A percentile compares a stretch with the other conserved stretches of the same genome.
Evolutionary conservation across 805 yeast genomes (phyloP).

Genomic region (Teunomyces gatunensis): DNA sequence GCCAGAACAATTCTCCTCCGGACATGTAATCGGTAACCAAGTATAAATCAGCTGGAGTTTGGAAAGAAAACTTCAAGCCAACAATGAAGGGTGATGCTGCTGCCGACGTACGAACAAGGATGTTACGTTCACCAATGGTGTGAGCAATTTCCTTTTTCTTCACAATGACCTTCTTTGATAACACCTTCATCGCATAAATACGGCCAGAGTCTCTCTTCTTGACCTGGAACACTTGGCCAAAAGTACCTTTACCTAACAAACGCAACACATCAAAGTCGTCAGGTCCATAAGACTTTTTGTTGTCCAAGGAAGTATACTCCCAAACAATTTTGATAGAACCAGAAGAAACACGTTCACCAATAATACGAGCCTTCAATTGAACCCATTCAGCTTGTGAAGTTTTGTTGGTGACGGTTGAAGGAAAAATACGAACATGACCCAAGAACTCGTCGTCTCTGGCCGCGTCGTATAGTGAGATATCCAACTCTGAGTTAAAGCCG

Average conservation of each 20-base stretch:
- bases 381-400: constrained; percentile 66
- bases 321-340: constrained; percentile 79
- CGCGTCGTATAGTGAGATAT: constrained; percentile 88
- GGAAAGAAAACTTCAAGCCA: constrained; percentile 93
- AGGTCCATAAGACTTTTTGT: constrained; percentile 84
- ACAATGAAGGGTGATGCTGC: constrained; percentile 92
- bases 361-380: constrained; percentile 65
- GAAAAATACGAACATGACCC: constrained; percentile 78
- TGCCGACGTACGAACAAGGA: constrained; percentile 86
- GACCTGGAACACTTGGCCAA: constrained; percentile 97
- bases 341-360: constrained; percentile 66
- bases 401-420: constrained; percentile 47
- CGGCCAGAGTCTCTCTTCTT: constrained; percentile 85
- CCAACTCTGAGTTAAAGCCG: constrained; percentile 78
- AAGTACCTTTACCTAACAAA: constrained; percentile 92
- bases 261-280: constrained; percentile 91
- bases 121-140: constrained; percentile 95
- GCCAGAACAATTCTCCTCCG: constrained; percentile 97
- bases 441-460: constrained; percentile 76
- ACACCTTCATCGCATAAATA: constrained; percentile 95
- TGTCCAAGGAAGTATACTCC: constrained; percentile 61
- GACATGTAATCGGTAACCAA: constrained; percentile 97
- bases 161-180: constrained; percentile 91
- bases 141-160: constrained; percentile 97
- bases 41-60: constrained; percentile 89